phyloP scores from a whole-genome alignment of 148 eudicot genomes.

The Silene conica region DNA sequence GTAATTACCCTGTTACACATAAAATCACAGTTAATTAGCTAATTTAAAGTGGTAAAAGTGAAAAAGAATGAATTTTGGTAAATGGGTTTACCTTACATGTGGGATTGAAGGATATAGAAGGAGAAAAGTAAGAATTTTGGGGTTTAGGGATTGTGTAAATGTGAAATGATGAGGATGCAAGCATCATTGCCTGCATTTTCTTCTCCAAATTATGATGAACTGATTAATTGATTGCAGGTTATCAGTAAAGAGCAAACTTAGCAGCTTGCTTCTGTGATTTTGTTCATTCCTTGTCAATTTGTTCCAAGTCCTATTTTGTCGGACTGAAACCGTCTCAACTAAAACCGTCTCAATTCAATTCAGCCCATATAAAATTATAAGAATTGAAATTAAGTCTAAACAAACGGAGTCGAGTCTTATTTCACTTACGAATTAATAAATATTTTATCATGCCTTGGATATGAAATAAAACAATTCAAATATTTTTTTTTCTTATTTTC shows the following conservation, averaged over 20 bases:
- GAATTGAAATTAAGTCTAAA: too few relatives aligned
- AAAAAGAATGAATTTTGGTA: not conserved
- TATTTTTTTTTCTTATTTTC: too few relatives aligned
- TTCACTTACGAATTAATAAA: too few relatives aligned
- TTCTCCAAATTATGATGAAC: not conserved
- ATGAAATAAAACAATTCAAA: too few relatives aligned
- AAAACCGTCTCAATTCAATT: too few relatives aligned
- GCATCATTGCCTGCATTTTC: slow-evolving; percentile 3
- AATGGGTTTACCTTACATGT: slow-evolving; percentile 22
- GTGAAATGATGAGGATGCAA: not conserved
- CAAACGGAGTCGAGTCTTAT: too few relatives aligned
- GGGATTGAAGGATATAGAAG: not conserved
- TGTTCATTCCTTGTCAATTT: too few relatives aligned
- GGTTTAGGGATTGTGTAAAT: not conserved
- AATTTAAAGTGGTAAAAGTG: not conserved
- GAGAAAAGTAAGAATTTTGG: not conserved
- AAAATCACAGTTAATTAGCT: not conserved
- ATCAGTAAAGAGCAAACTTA: not conserved
- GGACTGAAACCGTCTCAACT: too few relatives aligned
- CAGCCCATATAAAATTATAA: too few relatives aligned
- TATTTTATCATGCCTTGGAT: too few relatives aligned
- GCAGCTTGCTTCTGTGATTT: too few relatives aligned
- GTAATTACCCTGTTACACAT: slow-evolving; percentile 5
- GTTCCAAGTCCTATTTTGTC: too few relatives aligned
- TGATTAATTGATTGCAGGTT: not conserved